Base-by-base conservation (phyloP, 78 protist species). In the Pigoraptor vietnamica region DNA sequence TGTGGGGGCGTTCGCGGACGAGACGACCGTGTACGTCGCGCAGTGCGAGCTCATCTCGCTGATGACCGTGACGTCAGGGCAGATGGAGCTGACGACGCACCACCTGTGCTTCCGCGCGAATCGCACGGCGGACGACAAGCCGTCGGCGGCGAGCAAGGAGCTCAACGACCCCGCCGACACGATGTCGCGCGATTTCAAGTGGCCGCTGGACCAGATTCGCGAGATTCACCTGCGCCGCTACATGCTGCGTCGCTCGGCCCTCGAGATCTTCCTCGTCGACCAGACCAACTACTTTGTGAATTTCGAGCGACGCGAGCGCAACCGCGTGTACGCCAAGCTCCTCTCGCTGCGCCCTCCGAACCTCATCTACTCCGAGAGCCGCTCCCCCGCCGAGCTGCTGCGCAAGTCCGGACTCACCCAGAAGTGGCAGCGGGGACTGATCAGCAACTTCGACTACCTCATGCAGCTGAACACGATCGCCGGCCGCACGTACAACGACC, bases 401-500 rank as follows among this genome's bases (percentile, higher is more conserved):
- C 90, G 21, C 67, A 92, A 91, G 86, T 92, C 95, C 24, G 91
- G 91, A 24, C 56, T 95, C 21, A 94, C 97, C 0, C 56, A 82
- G 40, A 90, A 81, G 37, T 94, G 96, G 97, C 94, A 89, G 92
- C n/a, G 36, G 90, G 32, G 99, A 97, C 39, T 40, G 48, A 2
- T 89, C 23, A 29, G 37, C 83, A 89, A 89, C 91, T 89, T 89
- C 23, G 91, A 89, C 34, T 89, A 89, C 91, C 86, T 89, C 34
- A 89, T 89, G 91, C 10, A 32, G 48, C 91, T 89, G 36, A 89
- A 89, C 40, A 48, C 83, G 9, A 48, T 89, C 23, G 83, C 91
- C 21, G 96, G 97, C 10, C 94, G 98, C 39, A 89, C 96, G 0
- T 92, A 82, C 93, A 94, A 94, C 88, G 99, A 98, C 96, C 95